phyloP scores from a whole-genome alignment of 1,284 basidiomycete genomes.

The Mycosarcoma maydis region DNA sequence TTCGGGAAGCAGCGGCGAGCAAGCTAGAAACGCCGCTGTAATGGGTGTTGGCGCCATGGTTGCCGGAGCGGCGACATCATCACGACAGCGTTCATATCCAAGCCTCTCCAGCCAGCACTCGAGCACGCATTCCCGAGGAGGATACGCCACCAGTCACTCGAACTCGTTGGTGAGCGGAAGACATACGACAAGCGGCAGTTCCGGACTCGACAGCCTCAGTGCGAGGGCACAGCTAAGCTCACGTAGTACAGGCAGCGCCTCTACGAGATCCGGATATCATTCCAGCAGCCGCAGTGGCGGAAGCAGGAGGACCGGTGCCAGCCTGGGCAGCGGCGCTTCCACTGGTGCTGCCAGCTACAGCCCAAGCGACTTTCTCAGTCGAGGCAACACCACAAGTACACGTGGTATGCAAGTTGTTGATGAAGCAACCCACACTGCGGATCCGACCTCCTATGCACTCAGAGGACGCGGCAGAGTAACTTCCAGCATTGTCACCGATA shows the following conservation, averaged over 20 bases:
- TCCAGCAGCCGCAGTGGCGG: conserved; percentile 22
- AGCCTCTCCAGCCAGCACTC: conserved; percentile 34
- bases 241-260: conserved; percentile 28
- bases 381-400: conserved; percentile 46
- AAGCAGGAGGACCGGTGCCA: conserved; percentile 33
- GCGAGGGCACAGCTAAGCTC: conserved; percentile 30
- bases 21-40: conserved; percentile 1
- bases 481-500: conserved; percentile 6
- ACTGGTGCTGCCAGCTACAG: conserved; percentile 55
- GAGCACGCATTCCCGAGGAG: conserved; percentile 25
- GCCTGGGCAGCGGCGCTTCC: conserved; percentile 31
- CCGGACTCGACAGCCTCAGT: conserved; percentile 43
- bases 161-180: conserved; percentile 26
- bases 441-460: conserved; percentile 11
- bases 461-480: conserved; percentile 4
- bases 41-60: neutral
- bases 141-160: conserved; percentile 45
- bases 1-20: conserved; percentile 33
- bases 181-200: conserved; percentile 25
- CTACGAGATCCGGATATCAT: conserved; percentile 26
- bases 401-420: conserved; percentile 8
- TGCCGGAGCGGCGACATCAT: neutral
- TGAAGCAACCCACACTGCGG: conserved; percentile 1
- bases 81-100: conserved; percentile 14
- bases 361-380: conserved; percentile 31